Evolutionary conservation across 306 rosid genomes (phyloP).

Genomic region (Dryas octopetala): DNA sequence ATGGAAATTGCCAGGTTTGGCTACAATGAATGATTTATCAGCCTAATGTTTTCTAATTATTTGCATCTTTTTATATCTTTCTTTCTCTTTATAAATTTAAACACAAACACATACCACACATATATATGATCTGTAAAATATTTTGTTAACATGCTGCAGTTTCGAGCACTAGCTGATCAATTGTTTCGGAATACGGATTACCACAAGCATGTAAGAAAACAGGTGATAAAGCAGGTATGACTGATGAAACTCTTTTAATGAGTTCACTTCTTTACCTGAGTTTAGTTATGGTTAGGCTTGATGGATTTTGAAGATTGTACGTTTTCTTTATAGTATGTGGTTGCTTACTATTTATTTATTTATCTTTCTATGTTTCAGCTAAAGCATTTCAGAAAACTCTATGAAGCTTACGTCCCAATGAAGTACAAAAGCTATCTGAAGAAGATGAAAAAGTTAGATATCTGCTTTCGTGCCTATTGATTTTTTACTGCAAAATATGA

Average conservation of each 20-base stretch:
- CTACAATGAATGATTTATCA: neutral
- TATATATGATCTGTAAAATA: slow-evolving; percentile 20
- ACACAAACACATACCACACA: neutral
- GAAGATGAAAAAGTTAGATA: slow-evolving; percentile 90
- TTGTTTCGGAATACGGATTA: slow-evolving; percentile 74
- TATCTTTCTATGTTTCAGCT: slow-evolving; percentile 48
- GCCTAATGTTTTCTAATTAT: neutral
- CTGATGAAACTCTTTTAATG: slow-evolving; percentile 10
- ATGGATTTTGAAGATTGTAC: neutral
- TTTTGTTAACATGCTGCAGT: slow-evolving; percentile 51
- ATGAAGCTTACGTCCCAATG: slow-evolving; percentile 91
- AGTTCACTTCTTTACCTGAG: slow-evolving; percentile 18
- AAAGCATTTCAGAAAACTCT: slow-evolving; percentile 71
- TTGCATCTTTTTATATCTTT: neutral
- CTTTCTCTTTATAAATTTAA: neutral
- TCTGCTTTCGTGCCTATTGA: slow-evolving; percentile 33
- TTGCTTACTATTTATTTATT: neutral
- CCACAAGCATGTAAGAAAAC: slow-evolving; percentile 93
- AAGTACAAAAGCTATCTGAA: slow-evolving; percentile 72
- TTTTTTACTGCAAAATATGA: slow-evolving; percentile 29
- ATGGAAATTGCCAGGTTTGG: slow-evolving; percentile 97
- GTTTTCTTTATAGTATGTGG: slow-evolving; percentile 7
- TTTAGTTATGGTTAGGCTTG: slow-evolving; percentile 6
- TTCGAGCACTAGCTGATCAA: slow-evolving; percentile 98
- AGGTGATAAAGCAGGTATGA: slow-evolving; percentile 84